Evolutionary conservation across 495 filamentous ascomycete species (phyloP).

Genomic region (Bacidia gigantensis): DNA sequence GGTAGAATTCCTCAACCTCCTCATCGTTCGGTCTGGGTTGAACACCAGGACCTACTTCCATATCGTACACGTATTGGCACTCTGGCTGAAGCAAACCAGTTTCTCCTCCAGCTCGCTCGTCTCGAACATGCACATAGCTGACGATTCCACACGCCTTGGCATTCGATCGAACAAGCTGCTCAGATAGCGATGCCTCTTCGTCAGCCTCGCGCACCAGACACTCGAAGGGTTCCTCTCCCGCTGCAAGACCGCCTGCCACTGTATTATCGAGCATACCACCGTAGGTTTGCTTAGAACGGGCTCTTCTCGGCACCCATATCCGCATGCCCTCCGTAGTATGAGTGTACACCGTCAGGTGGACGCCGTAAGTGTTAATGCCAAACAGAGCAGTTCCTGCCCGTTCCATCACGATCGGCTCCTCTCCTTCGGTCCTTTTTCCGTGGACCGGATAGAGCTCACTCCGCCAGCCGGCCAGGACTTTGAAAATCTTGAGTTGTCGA

Average conservation of each 20-base stretch:
- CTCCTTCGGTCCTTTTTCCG: constrained; percentile 36
- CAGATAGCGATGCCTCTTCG: constrained; percentile 82
- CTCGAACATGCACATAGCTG: constrained; percentile 75
- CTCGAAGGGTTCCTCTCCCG: constrained; percentile 61
- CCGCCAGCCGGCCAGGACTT: constrained; percentile 70
- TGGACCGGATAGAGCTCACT: constrained; percentile 80
- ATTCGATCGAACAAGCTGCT: constrained; percentile 45
- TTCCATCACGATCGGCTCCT: constrained; percentile 65
- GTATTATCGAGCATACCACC: constrained; percentile 85
- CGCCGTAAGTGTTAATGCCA: constrained; percentile 75
- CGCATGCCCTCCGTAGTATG: constrained; percentile 45
- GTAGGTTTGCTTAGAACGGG: constrained; percentile 69
- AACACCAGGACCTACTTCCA: constrained; percentile 58
- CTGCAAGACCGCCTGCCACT: constrained; percentile 79
- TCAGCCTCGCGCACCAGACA: constrained; percentile 72
- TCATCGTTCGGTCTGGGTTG: constrained; percentile 63
- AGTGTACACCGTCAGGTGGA: constrained; percentile 75
- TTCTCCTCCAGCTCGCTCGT: constrained; percentile 68
- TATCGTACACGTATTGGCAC: constrained; percentile 81
- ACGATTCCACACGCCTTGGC: constrained; percentile 52
- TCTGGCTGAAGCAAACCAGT: constrained; percentile 81
- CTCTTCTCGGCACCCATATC: constrained; percentile 73
- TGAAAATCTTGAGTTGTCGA: constrained; percentile 49
- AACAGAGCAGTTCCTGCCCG: constrained; percentile 67
- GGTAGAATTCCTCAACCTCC: constrained; percentile 76